phyloP scores from a whole-genome alignment of 192 early-diverging fungal species.

The Fimicolochytrium jonesii region DNA sequence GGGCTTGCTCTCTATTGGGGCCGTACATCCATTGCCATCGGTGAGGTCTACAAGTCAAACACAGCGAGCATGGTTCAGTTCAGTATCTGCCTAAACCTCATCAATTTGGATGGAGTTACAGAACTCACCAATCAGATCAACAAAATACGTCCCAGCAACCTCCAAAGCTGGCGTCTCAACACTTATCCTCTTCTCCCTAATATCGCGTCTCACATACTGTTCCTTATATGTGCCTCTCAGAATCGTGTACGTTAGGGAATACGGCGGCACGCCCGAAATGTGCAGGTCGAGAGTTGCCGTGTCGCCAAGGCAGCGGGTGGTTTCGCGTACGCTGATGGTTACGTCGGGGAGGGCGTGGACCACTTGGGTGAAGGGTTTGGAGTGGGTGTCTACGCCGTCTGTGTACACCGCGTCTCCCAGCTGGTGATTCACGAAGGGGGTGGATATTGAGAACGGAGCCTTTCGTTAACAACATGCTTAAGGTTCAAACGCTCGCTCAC shows the following conservation, averaged over 20 bases:
- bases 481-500: constrained; percentile 12
- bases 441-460: too few species aligned
- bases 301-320: constrained; percentile 38
- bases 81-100: too few species aligned
- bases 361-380: constrained; percentile 37
- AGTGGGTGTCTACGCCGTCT: constrained; percentile 29
- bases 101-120: too few species aligned
- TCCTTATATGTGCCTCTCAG: constrained; percentile 25
- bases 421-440: constrained; percentile 14
- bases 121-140: constrained; percentile 26
- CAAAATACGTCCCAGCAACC: constrained; percentile 34
- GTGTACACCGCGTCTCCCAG: constrained; percentile 42
- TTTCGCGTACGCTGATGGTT: not conserved
- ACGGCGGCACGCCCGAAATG: constrained; percentile 36
- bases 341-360: constrained; percentile 45
- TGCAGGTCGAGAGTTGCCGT: constrained; percentile 11
- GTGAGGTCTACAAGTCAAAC: constrained; percentile 30
- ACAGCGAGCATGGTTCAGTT: not conserved
- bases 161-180: constrained; percentile 26
- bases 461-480: constrained; percentile 11
- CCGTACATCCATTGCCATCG: constrained; percentile 44
- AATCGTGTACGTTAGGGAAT: constrained; percentile 42
- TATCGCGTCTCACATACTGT: constrained; percentile 1
- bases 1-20: constrained; percentile 24
- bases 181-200: constrained; percentile 6